Evolutionary conservation across 1,139 yeast species (phyloP).

Genomic region (Hyphopichia buzzinii): DNA sequence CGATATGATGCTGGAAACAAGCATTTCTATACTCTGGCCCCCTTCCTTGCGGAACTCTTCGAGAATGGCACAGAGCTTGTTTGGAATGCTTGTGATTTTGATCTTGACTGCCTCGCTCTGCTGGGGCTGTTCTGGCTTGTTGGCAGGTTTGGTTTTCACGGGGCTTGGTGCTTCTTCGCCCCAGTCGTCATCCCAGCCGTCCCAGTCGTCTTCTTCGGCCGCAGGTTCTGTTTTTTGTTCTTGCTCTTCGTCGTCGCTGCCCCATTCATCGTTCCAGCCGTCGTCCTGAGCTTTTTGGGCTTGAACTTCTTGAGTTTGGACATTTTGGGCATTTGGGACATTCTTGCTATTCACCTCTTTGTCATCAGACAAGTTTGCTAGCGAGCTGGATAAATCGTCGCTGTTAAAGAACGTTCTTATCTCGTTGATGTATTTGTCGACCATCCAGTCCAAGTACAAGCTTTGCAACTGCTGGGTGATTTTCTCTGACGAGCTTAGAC

Average conservation of each 20-base stretch:
- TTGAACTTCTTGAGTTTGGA: too few relatives aligned
- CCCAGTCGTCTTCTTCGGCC: conserved; percentile 15
- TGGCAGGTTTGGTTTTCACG: conserved; percentile 2
- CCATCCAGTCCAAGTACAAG: conserved; percentile 30
- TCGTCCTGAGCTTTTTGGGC: conserved; percentile 9
- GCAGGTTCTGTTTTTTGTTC: conserved; percentile 2
- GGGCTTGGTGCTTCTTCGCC: conserved; percentile 11
- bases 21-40: conserved; percentile 7
- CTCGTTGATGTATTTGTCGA: conserved; percentile 25
- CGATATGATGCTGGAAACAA: conserved; percentile 28
- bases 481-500: conserved; percentile 14
- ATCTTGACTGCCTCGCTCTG: conserved; percentile 4
- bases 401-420: conserved; percentile 17
- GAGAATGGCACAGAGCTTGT: conserved; percentile 18
- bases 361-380: conserved; percentile 9
- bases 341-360: conserved; percentile 8
- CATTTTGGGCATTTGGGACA: too few relatives aligned
- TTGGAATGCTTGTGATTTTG: conserved; percentile 21
- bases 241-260: conserved; percentile 5
- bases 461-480: conserved; percentile 24
- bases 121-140: not conserved
- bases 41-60: conserved; percentile 17
- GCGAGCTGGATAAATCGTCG: conserved; percentile 9
- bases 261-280: conserved; percentile 8
- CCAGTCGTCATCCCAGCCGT: conserved; percentile 26